Evolutionary conservation across 2,329 filamentous ascomycete genomes (phyloP), one percentile per base, ranked within the genome.

Genomic region (Talaromyces sp.): DNA sequence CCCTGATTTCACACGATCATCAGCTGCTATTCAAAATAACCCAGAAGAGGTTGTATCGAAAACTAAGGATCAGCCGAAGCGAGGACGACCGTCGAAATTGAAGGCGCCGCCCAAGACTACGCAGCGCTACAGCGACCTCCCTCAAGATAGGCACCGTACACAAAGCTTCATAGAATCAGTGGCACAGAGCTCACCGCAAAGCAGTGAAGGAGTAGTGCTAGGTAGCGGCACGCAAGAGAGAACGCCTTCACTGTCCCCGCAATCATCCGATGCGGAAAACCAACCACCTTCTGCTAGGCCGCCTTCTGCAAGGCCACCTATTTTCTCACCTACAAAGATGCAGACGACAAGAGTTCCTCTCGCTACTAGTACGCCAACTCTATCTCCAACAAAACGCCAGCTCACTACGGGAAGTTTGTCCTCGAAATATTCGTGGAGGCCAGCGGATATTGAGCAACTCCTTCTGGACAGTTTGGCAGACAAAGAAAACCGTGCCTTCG

Each of bases 191-290:
- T 62, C 60, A 53, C 62, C 64, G 9, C 62, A 58, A 13, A 58
- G 57, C 11, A 60, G 57, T 7, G 60, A 63, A 19, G 35, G 55
- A 56, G 58, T 35, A 43, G 58, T 29, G 55, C 31, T 19, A 7
- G 62, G 27, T 62, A 59, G 62, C n/a, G 58, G 46, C 17, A 54
- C 61, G 11, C 84, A 69, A 27, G 68, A 70, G 59, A 68, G 65
- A 13, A 83, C 85, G 0, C 87, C 86, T 0, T 89, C 88, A 0
- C 83, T 83, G 19, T 89, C 89, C 1, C 87, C 87, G 0, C 89
- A 91, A 66, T 88, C 89, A 1, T 93, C 90, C 0, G 88, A 95
- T 70, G 89, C 88, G 0, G 90, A 95, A 72, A 93, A 93, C 66
- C 86, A 84, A 54, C 89, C 89, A 0, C 90, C 90, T 0, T 89